Base-by-base conservation (phyloP, 1,284 basidiomycete genomes). In the Ustilago esculenta region DNA sequence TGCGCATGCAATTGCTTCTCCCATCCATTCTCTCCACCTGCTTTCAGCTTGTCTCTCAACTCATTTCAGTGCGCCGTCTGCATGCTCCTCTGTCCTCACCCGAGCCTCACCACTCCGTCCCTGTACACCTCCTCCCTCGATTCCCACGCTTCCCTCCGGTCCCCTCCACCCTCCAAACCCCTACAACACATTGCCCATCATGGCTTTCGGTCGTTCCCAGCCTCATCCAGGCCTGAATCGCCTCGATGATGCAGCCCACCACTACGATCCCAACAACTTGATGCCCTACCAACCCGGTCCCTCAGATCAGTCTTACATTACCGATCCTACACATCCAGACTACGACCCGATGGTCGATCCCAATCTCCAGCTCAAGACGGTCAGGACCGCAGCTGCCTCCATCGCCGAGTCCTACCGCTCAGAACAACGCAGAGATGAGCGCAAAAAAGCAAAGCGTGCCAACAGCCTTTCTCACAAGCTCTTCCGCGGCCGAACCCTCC, bases 351-450 rank as follows among this genome's bases (percentile, higher is more conserved):
- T 71, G 50, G 68, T 78, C 11, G 76, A 78, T 34, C 76, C 76
- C 23, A 72, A 76, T 27, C 69, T 76, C 10, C 76, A 78, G 57
- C 71, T 78, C 39, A 66, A 67, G 49, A 76, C 72, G 10, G 76
- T 78, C 35, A 55, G 76, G n/a, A 78, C 76, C n/a, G 76, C 76
- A 8, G 76, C 76, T 25, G 76, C 73, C 15, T 76, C 75, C 33
- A 78, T 78, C 25, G 76, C 76, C 27, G 76, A 78, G 43, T 75
- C 72, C 12, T 75, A 78, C 47, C 69, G 75, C 27, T 76, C 75
- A 21, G 76, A 78, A 40, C 64, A 67, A 21, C 57, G 76, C 30
- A 55, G 75, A 39, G 76, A 78, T 34, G 68, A 65, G 5, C 58
- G 73, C 12, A 48, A 47, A 15, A 73, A 68, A 56, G 52, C 59